Evolutionary conservation across 208 protist genomes (phyloP).

Genomic region (Novymonas esmeraldas): DNA sequence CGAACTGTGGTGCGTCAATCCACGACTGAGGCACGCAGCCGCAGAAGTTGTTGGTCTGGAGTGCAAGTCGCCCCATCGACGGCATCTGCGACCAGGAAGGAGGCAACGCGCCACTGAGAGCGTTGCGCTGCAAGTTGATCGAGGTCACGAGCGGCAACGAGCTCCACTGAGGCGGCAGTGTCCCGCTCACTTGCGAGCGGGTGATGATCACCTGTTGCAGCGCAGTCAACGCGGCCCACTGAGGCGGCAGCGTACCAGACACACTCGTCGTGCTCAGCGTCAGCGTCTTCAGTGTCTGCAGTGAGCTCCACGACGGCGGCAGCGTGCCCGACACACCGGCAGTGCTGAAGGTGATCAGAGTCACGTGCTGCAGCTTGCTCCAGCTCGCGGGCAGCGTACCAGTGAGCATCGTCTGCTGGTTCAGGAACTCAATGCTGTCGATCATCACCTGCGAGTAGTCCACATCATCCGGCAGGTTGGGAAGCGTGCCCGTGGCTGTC

Average conservation of each 20-base stretch:
- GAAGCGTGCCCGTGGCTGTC: background rate
- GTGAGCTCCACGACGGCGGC: background rate
- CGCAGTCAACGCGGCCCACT: background rate
- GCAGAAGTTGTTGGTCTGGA: background rate
- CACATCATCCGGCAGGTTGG: constrained; percentile 10
- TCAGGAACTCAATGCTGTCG: background rate
- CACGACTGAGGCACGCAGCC: background rate
- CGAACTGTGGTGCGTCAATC: background rate
- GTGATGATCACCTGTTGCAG: background rate
- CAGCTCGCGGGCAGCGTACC: constrained; percentile 2
- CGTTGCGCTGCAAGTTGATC: background rate
- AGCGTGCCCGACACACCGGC: constrained; percentile 3
- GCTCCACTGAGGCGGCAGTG: constrained; percentile 5
- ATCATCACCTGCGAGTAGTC: constrained; percentile 3
- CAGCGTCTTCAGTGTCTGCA: background rate
- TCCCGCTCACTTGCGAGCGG: background rate
- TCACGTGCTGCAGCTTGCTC: background rate
- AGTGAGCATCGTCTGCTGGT: background rate
- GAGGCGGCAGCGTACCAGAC: constrained; percentile 7
- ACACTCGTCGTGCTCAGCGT: background rate
- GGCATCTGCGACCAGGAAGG: background rate
- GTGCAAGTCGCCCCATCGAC: background rate
- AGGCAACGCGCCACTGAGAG: background rate
- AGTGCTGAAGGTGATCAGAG: background rate
- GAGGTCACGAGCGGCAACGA: background rate